Evolutionary conservation across 345 rosid genomes (phyloP).

Genomic region (Gossypium sturtianum): DNA sequence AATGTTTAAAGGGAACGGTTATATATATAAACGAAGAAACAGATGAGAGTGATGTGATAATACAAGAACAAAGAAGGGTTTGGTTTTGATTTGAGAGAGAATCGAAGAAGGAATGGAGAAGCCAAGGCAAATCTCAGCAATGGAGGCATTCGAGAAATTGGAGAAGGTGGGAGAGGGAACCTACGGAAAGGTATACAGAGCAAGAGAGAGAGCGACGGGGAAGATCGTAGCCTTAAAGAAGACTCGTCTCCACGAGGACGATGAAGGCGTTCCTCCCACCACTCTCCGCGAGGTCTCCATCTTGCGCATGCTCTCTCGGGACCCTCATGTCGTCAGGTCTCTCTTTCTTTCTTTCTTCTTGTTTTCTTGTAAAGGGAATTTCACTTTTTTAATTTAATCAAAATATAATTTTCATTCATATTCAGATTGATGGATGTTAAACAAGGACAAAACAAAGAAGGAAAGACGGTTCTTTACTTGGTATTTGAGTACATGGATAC

Average conservation of each 20-base stretch:
- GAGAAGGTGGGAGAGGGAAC: conserved; percentile 99
- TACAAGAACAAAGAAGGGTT: not conserved
- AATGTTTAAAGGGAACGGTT: not conserved
- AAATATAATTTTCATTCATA: not conserved
- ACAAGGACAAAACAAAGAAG: conserved; percentile 87
- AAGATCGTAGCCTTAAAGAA: conserved; percentile 92
- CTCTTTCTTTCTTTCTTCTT: not conserved
- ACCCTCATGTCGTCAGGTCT: conserved; percentile 66
- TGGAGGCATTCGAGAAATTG: conserved; percentile 90
- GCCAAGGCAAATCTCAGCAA: conserved; percentile 41
- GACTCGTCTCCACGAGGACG: conserved; percentile 96
- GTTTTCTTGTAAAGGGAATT: not conserved
- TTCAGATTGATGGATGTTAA: conserved; percentile 81
- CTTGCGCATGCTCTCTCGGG: conserved; percentile 94
- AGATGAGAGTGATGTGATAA: not conserved
- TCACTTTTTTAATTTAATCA: not conserved
- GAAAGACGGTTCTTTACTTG: conserved; percentile 79
- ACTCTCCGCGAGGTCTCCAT: conserved; percentile 98
- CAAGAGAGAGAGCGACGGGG: conserved; percentile 88
- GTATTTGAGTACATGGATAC: conserved; percentile 95
- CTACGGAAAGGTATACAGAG: conserved; percentile 93
- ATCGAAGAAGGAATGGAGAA: conserved; percentile 38
- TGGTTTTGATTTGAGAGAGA: not conserved
- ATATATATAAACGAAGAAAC: not conserved
- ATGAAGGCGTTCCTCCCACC: conserved; percentile 97